Percentiles rank a stretch among this genome's conserved stretches.
Conservation (phyloP, 805 yeast species). For the Candida khao-thaluensis region DNA sequence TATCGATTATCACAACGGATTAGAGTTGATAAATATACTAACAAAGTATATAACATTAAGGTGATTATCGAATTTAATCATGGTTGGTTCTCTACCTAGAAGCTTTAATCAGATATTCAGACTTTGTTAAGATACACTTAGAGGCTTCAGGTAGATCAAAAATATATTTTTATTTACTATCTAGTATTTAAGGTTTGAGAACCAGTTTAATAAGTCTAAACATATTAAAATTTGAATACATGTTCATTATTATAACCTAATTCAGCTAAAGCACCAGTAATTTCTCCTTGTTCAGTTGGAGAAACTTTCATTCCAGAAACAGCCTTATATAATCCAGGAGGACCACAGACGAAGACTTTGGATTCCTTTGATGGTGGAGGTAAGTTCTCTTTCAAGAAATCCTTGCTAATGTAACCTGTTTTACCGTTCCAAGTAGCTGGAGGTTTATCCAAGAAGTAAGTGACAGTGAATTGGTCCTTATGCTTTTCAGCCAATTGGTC, state of each 20-base stretch:
- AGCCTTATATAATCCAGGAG: conserved; percentile 87
- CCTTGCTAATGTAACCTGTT: conserved; percentile 77
- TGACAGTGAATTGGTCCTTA: conserved; percentile 76
- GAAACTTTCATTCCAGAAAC: conserved; percentile 82
- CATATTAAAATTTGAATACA: conserved; percentile 84
- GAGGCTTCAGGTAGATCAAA: no score
- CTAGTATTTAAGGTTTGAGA: no score
- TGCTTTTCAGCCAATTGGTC: conserved; percentile 63
- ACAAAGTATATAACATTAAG: no score
- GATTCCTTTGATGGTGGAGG: conserved; percentile 58
- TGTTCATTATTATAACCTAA: conserved; percentile 84
- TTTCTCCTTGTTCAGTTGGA: conserved; percentile 93
- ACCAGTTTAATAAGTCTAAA: no score
- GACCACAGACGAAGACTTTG: conserved; percentile 90
- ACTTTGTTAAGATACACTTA: no score
- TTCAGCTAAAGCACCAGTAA: conserved; percentile 82
- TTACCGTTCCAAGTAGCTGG: conserved; percentile 51
- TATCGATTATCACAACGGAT: no score
- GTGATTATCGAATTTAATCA: no score
- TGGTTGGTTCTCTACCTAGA: no score
- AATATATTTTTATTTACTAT: no score
- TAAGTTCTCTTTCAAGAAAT: conserved; percentile 57
- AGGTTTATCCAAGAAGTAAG: conserved; percentile 78
- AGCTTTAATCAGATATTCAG: no score
- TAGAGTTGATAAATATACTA: no score